Percentiles rank a stretch among this genome's conserved stretches.
These are phyloP conservation scores for Globisporangium polare DNA, from an alignment of 352 stramenopile genomes.

Conservation along the genomic window DNA sequence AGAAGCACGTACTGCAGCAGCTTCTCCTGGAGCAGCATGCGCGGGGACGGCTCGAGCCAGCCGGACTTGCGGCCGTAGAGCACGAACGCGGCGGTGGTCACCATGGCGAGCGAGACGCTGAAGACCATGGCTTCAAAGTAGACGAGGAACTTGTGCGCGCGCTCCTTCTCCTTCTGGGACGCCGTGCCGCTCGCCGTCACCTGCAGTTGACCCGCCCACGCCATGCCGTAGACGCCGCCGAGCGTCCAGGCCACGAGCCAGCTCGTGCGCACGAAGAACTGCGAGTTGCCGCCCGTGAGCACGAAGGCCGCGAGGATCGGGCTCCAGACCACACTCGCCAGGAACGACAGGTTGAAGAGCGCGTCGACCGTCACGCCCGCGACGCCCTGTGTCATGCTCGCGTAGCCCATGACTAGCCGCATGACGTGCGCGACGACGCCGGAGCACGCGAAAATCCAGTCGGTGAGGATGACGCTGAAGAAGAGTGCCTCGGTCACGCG, in stretches of 20 bases:
- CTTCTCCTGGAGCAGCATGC: constrained; percentile 37
- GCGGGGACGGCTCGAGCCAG: constrained; percentile 36
- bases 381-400: constrained; percentile 12
- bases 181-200: neutral
- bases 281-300: constrained; percentile 44
- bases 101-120: constrained; percentile 33
- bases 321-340: constrained; percentile 70
- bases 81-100: constrained; percentile 26
- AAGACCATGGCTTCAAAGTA: constrained; percentile 47
- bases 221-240: constrained; percentile 45
- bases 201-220: constrained; percentile 22
- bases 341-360: constrained; percentile 50
- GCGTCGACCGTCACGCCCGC: constrained; percentile 27
- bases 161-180: constrained; percentile 14
- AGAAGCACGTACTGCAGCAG: constrained; percentile 22
- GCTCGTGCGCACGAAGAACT: constrained; percentile 43
- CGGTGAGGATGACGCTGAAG: constrained; percentile 56
- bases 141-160: constrained; percentile 11
- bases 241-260: constrained; percentile 46
- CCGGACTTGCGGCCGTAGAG: constrained; percentile 37
- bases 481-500: constrained; percentile 63
- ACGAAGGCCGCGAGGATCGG: constrained; percentile 66
- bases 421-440: constrained; percentile 36
- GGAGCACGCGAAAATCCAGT: constrained; percentile 42
- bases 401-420: constrained; percentile 6